Evolutionary conservation across 352 stramenopile genomes (phyloP), one percentile per base, ranked within the genome.

Genomic region (Pythium rishiriense): DNA sequence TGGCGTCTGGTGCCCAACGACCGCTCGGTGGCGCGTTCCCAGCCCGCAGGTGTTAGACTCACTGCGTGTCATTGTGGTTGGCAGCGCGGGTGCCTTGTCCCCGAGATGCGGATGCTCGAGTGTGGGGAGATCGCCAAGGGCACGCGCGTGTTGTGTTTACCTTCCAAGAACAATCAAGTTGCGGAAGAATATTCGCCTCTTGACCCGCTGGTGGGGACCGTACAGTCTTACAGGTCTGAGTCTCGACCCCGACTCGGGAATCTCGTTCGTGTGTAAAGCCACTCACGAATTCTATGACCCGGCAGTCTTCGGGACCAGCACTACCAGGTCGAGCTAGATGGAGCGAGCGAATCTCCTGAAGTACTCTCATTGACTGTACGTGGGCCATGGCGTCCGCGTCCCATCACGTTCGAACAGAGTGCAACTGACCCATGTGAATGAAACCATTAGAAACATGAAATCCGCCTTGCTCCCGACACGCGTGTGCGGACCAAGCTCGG

Each of bases 51-150:
- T n/a, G n/a, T n/a, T n/a, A n/a, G n/a, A n/a, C n/a, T n/a, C n/a
- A n/a, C n/a, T 45, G 31, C 31, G 31, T 37, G 6, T 37, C 31
- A n/a, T 12, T 14, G 63, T 66, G 50, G 3, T 29, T 28, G 25
- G 22, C 43, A 92, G 83, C 74, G 78, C 39, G 73, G 69, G 4
- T 83, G 69, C 22, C 26, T 92, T 21, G 51, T 92, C 21, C 83
- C 83, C 7, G 79, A 87, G 66, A 71, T 90, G 45, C 77, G 68
- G 5, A 90, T 92, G 81, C 64, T 92, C 49, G 76, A 79, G 53
- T 89, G 78, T 21, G 83, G 79, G 17, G 83, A 92, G 64, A 75
- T 92, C 29, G 79, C 83, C 25, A 76, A 72, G 59, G 70, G 72
- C 19, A 86, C 81, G 33, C 62, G 56, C 24, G 81, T 92, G 46